Evolutionary conservation across 257 asterid species (phyloP).

Genomic region (Gentiana straminea): DNA sequence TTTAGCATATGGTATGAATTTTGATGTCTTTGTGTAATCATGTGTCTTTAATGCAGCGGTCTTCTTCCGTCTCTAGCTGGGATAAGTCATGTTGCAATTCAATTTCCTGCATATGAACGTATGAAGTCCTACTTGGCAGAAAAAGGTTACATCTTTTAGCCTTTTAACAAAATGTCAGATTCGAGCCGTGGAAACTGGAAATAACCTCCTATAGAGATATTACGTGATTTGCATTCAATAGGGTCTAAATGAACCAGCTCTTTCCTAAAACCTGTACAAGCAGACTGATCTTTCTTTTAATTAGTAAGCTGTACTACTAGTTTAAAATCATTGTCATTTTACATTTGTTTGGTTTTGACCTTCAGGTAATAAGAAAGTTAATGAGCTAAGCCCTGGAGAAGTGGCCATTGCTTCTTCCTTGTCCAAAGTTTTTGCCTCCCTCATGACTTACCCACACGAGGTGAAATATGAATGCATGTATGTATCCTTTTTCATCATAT

Average conservation of each 20-base stretch:
- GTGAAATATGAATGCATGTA: constrained; percentile 18
- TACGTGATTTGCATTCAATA: too few relatives aligned
- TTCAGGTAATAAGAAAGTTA: constrained; percentile 46
- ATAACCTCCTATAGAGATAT: too few relatives aligned
- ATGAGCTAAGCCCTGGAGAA: constrained; percentile 54
- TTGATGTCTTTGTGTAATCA: constrained; percentile 3
- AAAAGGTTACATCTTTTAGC: constrained; percentile 37
- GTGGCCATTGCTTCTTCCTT: constrained; percentile 78
- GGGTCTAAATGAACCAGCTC: too few relatives aligned
- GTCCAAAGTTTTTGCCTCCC: constrained; percentile 76
- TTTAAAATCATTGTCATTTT: too few relatives aligned
- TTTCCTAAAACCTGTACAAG: too few relatives aligned
- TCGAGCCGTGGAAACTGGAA: too few relatives aligned
- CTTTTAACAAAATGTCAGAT: not conserved
- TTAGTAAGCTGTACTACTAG: too few relatives aligned
- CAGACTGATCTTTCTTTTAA: too few relatives aligned
- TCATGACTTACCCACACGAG: constrained; percentile 94
- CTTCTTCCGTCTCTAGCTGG: constrained; percentile 95
- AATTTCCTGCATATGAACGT: constrained; percentile 90
- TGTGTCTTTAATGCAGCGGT: constrained; percentile 53
- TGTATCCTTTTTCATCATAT: too few relatives aligned
- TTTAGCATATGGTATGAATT: not conserved
- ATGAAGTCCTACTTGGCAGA: constrained; percentile 66
- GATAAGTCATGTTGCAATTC: constrained; percentile 88
- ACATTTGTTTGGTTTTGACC: constrained; percentile 1